These are phyloP conservation scores for Sporothrix brunneoviolacea DNA, from an alignment of 2,329 filamentous ascomycete genomes.

Conservation along the genomic window DNA sequence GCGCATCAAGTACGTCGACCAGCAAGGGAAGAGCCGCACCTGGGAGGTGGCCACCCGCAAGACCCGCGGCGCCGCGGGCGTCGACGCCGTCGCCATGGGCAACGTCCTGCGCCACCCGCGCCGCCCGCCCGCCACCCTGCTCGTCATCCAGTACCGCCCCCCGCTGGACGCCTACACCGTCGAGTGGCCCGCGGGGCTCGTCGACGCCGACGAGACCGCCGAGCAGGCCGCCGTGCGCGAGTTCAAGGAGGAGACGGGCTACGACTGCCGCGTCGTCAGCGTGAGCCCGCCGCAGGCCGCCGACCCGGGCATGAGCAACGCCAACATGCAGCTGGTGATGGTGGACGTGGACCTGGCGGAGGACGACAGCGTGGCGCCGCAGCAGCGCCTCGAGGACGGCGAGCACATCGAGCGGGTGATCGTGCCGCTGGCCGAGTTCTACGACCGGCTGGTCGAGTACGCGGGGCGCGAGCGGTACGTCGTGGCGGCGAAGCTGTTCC, in stretches of 20 bases:
- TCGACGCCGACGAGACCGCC: constrained; percentile 45
- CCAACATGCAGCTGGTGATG: constrained; percentile 56
- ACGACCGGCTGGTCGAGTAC: constrained; percentile 44
- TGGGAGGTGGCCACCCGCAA: constrained; percentile 57
- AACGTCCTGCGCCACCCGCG: constrained; percentile 47
- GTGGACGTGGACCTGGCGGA: constrained; percentile 49
- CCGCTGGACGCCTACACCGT: constrained; percentile 44
- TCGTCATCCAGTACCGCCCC: constrained; percentile 22
- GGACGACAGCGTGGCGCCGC: constrained; percentile 40
- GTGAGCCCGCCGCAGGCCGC: constrained; percentile 48
- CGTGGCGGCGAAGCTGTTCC: constrained; percentile 53
- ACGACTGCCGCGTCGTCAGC: constrained; percentile 41
- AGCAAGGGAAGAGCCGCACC: constrained; percentile 43
- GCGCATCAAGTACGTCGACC: constrained; percentile 52
- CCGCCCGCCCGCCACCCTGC: constrained; percentile 34
- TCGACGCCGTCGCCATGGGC: constrained; percentile 58
- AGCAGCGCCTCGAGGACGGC: constrained; percentile 54
- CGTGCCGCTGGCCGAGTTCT: constrained; percentile 49
- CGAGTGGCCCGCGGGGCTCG: constrained; percentile 47
- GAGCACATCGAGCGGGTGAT: constrained; percentile 56
- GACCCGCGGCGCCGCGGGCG: constrained; percentile 46
- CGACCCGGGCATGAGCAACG: constrained; percentile 53
- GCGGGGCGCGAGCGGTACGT: constrained; percentile 41
- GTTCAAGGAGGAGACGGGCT: constrained; percentile 50
- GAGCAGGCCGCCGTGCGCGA: constrained; percentile 47